Percentiles rank a stretch among this genome's conserved stretches.
phyloP scores from a whole-genome alignment of 2,329 filamentous ascomycete genomes.

The Penicillium hordei region DNA sequence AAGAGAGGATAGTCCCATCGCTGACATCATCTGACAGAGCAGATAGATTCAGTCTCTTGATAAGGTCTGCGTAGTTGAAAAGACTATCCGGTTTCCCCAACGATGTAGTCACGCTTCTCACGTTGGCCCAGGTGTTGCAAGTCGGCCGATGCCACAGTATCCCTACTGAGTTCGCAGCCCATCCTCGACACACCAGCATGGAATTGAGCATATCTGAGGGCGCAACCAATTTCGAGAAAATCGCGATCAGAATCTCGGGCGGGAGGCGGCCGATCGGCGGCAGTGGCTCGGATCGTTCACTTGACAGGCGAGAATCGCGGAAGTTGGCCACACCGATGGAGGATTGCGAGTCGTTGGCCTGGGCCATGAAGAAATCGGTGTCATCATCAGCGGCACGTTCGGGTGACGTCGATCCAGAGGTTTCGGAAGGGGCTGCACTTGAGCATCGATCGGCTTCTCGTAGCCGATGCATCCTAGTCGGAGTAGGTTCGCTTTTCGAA shows the following conservation, averaged over 20 bases:
- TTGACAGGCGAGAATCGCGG: slow-evolving; percentile 69
- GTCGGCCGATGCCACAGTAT: slow-evolving; percentile 92
- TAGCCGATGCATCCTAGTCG: slow-evolving; percentile 38
- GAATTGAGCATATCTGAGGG: slow-evolving; percentile 78
- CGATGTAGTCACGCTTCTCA: slow-evolving; percentile 76
- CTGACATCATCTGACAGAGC: slow-evolving; percentile 73
- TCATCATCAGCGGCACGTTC: slow-evolving; percentile 73
- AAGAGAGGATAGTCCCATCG: slow-evolving; percentile 82
- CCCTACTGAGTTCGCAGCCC: slow-evolving; percentile 89
- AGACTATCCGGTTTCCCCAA: slow-evolving; percentile 71
- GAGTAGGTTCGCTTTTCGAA: slow-evolving; percentile 5
- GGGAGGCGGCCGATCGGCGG: slow-evolving; percentile 78
- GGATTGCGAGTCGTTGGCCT: slow-evolving; percentile 85
- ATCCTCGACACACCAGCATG: slow-evolving; percentile 91
- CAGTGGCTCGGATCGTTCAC: slow-evolving; percentile 38
- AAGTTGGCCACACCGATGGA: slow-evolving; percentile 80
- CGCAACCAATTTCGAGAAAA: slow-evolving; percentile 80
- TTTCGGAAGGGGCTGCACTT: slow-evolving; percentile 44
- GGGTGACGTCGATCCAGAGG: slow-evolving; percentile 48
- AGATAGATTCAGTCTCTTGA: slow-evolving; percentile 89
- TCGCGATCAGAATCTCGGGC: slow-evolving; percentile 89
- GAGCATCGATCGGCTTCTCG: slow-evolving; percentile 38
- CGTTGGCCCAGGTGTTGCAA: slow-evolving; percentile 81
- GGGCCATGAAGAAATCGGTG: slow-evolving; percentile 85
- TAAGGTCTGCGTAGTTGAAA: slow-evolving; percentile 85